Percentiles rank a stretch among this genome's conserved stretches.
Evolutionary conservation across 2,329 filamentous ascomycete species (phyloP).

Genomic region (Pseudocercospora eumusae): DNA sequence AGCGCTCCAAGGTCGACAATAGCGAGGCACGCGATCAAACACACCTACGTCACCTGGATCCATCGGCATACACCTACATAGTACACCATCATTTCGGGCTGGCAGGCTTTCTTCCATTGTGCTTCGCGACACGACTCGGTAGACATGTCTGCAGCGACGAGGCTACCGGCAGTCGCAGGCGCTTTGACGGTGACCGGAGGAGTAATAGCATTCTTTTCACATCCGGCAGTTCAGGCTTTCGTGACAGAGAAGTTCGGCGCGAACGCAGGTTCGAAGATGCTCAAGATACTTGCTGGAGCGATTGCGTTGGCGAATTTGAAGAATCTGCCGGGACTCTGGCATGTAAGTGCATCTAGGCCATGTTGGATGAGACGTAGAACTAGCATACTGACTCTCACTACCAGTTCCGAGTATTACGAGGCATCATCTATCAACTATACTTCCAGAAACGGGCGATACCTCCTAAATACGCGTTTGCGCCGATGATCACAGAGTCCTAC

Average conservation of each 20-base stretch:
- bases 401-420: conserved; percentile 50
- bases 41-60: conserved; percentile 3
- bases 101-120: not conserved
- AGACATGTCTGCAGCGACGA: conserved; percentile 38
- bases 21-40: not conserved
- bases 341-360: conserved; percentile 50
- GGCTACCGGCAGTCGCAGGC: conserved; percentile 36
- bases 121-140: conserved; percentile 6
- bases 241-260: conserved; percentile 29
- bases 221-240: conserved; percentile 35
- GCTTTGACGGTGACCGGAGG: conserved; percentile 32
- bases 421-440: conserved; percentile 52
- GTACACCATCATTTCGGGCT: not conserved
- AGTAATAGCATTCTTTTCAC: conserved; percentile 26
- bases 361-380: not conserved
- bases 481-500: conserved; percentile 66
- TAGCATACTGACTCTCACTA: not conserved
- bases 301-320: conserved; percentile 70
- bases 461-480: conserved; percentile 69
- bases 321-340: conserved; percentile 73
- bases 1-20: not conserved
- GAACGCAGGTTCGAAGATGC: conserved; percentile 28
- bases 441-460: conserved; percentile 43
- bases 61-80: conserved; percentile 1
- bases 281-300: conserved; percentile 28